These are phyloP conservation scores for Scedosporium dehoogii DNA, from an alignment of 2,329 filamentous ascomycete species.

Conservation along the genomic window DNA sequence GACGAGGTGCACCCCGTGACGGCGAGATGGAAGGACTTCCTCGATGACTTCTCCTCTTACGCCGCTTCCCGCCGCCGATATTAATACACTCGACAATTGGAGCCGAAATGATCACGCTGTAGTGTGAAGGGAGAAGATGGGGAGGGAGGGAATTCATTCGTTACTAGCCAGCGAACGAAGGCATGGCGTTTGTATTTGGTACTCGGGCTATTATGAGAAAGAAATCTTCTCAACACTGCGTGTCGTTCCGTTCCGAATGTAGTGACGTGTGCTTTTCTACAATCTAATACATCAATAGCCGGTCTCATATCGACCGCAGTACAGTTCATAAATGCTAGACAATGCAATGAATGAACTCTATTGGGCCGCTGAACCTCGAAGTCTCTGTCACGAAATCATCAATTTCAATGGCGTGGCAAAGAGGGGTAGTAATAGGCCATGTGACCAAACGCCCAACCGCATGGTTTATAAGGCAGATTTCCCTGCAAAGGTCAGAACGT, in stretches of 20 bases:
- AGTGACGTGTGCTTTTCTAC: no score
- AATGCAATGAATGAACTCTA: no score
- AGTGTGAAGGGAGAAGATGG: neutral
- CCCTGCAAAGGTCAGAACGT: neutral
- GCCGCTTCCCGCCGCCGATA: neutral
- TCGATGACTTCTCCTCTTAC: neutral
- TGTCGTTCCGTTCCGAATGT: no score
- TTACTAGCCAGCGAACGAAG: neutral
- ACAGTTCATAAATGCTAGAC: no score
- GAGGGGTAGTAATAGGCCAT: neutral
- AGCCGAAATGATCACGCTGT: neutral
- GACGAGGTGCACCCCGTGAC: neutral
- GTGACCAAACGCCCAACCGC: neutral
- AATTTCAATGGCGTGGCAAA: neutral
- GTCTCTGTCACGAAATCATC: neutral
- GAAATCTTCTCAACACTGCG: no score
- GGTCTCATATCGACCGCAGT: no score
- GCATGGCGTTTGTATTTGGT: neutral
- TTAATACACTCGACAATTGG: neutral
- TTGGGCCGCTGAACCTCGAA: no score
- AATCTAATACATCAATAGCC: no score
- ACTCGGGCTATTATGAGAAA: neutral
- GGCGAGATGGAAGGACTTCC: neutral
- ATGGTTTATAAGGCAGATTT: neutral
- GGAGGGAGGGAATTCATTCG: neutral